A percentile compares a stretch with the other conserved stretches of the same genome.
Conservation (phyloP, 2,329 filamentous ascomycete species). For the Aspergillus sp. region DNA sequence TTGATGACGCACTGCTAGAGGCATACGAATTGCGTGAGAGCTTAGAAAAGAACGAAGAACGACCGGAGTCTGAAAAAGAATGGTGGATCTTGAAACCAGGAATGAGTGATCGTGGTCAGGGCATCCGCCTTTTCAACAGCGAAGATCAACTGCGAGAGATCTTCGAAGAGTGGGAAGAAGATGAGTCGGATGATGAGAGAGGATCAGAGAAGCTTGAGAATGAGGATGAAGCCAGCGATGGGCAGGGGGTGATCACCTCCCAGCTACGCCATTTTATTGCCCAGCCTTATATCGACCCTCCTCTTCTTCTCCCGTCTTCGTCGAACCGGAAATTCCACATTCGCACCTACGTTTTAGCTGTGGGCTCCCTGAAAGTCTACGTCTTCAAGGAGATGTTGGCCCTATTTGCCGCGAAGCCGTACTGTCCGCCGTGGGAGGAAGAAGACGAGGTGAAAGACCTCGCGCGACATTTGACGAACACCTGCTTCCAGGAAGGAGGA, state of each 20-base stretch:
- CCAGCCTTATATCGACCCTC: conserved; percentile 90
- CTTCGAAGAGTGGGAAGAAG: conserved; percentile 87
- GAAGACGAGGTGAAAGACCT: conserved; percentile 54
- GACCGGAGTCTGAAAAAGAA: conserved; percentile 64
- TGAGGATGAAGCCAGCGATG: conserved; percentile 20
- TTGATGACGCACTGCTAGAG: conserved; percentile 90
- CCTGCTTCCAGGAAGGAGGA: conserved; percentile 74
- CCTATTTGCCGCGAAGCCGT: conserved; percentile 77
- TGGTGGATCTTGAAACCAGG: conserved; percentile 99
- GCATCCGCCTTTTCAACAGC: conserved; percentile 83
- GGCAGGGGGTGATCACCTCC: conserved; percentile 70
- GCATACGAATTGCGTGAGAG: conserved; percentile 83
- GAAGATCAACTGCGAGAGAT: conserved; percentile 81
- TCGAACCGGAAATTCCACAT: conserved; percentile 88
- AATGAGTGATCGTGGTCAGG: conserved; percentile 95
- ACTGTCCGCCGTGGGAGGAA: conserved; percentile 59
- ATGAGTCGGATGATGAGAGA: conserved; percentile 53
- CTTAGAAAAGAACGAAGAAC: conserved; percentile 65
- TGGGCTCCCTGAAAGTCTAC: conserved; percentile 75
- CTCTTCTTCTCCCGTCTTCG: conserved; percentile 67
- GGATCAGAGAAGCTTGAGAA: conserved; percentile 39
- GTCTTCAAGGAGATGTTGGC: conserved; percentile 91
- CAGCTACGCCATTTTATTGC: conserved; percentile 95
- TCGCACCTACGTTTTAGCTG: conserved; percentile 81
- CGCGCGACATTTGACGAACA: conserved; percentile 85